Evolutionary conservation across 2,329 filamentous ascomycete species (phyloP).

Genomic region (Penicillium sp.): DNA sequence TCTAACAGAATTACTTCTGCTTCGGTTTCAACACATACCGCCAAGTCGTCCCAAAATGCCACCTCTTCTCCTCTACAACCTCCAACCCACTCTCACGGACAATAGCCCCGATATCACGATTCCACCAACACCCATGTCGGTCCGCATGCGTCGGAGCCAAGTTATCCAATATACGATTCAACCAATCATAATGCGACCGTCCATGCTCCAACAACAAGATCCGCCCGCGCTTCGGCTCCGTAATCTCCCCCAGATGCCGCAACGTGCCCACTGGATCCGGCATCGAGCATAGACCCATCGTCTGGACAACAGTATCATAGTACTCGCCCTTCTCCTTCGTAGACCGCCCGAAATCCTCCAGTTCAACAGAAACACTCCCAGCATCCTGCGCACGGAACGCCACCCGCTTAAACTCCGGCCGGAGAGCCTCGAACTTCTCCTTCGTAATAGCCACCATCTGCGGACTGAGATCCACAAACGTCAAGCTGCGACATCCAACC

Average conservation of each 20-base stretch:
- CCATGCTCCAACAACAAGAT: constrained; percentile 50
- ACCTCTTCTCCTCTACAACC: constrained; percentile 44
- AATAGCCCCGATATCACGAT: constrained; percentile 48
- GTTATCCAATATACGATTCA: constrained; percentile 47
- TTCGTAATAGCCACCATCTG: constrained; percentile 46
- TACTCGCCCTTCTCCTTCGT: constrained; percentile 9
- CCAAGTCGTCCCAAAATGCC: constrained; percentile 48
- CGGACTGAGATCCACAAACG: constrained; percentile 46
- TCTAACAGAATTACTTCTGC: not conserved
- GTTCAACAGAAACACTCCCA: constrained; percentile 27
- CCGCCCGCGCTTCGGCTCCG: constrained; percentile 37
- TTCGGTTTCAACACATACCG: constrained; percentile 38
- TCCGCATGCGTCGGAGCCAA: constrained; percentile 46
- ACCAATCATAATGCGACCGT: constrained; percentile 43
- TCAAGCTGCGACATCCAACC: constrained; percentile 39
- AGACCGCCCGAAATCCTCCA: not conserved
- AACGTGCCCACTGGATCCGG: constrained; percentile 41
- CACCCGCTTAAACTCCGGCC: constrained; percentile 31
- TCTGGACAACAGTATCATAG: constrained; percentile 48
- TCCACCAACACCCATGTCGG: constrained; percentile 51
- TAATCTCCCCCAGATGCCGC: constrained; percentile 38
- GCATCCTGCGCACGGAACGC: constrained; percentile 37
- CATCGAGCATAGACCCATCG: constrained; percentile 49
- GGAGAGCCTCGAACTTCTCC: constrained; percentile 39
- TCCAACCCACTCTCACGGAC: constrained; percentile 46